These are phyloP conservation scores for Karstenula rhodostoma DNA, from an alignment of 2,329 filamentous ascomycete genomes.

Conservation along the genomic window DNA sequence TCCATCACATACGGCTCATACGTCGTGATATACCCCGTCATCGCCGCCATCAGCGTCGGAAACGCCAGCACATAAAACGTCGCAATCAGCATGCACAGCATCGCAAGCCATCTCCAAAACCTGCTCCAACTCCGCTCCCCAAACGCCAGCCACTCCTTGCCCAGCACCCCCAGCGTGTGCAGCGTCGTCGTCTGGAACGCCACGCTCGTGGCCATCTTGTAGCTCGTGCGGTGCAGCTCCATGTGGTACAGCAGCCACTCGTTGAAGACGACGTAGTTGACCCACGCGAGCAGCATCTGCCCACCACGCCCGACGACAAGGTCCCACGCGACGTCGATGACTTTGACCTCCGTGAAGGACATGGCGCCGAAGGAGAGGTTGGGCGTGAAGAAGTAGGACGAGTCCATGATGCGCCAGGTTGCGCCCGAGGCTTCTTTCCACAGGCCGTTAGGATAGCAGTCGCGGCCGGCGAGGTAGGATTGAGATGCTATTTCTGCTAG, in stretches of 20 bases:
- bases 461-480: constrained; percentile 34
- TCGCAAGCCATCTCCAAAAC: constrained; percentile 44
- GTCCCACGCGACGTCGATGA: constrained; percentile 51
- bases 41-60: constrained; percentile 49
- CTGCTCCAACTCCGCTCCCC: constrained; percentile 31
- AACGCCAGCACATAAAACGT: constrained; percentile 46
- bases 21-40: constrained; percentile 51
- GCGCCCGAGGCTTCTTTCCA: constrained; percentile 38
- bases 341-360: constrained; percentile 47
- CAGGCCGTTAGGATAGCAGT: constrained; percentile 44
- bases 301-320: constrained; percentile 47
- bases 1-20: constrained; percentile 40
- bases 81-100: constrained; percentile 41
- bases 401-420: constrained; percentile 48
- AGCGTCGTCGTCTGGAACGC: constrained; percentile 40
- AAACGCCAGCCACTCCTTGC: constrained; percentile 38
- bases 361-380: constrained; percentile 43
- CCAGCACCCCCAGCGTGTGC: constrained; percentile 42
- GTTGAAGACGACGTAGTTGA: constrained; percentile 50
- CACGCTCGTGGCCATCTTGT: constrained; percentile 39
- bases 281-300: constrained; percentile 42
- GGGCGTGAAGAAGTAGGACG: constrained; percentile 44
- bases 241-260: constrained; percentile 48
- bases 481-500: constrained; percentile 39
- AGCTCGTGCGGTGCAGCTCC: constrained; percentile 42